Conservation (phyloP, 2,329 filamentous ascomycete genomes). For the Claviceps sp. region DNA sequence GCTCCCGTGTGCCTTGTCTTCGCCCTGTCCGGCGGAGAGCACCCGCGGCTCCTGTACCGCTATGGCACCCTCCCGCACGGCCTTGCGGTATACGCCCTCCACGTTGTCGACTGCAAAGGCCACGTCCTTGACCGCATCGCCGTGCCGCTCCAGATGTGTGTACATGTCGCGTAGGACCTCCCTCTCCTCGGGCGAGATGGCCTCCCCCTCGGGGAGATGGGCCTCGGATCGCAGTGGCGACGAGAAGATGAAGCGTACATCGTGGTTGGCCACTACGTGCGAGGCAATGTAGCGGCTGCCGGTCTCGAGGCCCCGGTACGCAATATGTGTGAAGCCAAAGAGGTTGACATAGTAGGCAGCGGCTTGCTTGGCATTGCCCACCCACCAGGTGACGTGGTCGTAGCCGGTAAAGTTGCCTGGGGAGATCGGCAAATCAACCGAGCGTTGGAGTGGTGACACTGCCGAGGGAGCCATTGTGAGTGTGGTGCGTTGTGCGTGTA, state of each 20-base stretch:
- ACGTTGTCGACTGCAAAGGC: slow-evolving; percentile 91
- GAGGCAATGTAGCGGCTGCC: slow-evolving; percentile 69
- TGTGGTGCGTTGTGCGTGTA: background rate
- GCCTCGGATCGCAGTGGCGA: slow-evolving; percentile 57
- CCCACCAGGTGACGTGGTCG: slow-evolving; percentile 91
- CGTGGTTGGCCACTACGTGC: slow-evolving; percentile 67
- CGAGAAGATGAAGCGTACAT: slow-evolving; percentile 70
- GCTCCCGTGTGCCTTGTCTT: slow-evolving; percentile 48
- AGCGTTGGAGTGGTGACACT: slow-evolving; percentile 28
- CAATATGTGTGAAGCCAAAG: slow-evolving; percentile 72
- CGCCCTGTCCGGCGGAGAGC: slow-evolving; percentile 9
- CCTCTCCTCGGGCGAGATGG: slow-evolving; percentile 50
- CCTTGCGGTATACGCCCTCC: slow-evolving; percentile 61
- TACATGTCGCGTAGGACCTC: slow-evolving; percentile 61
- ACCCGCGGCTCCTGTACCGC: slow-evolving; percentile 48
- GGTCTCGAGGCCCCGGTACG: slow-evolving; percentile 81
- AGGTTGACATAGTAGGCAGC: slow-evolving; percentile 78
- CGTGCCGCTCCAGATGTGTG: slow-evolving; percentile 70
- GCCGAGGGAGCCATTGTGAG: slow-evolving; percentile 44
- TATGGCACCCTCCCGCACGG: slow-evolving; percentile 50
- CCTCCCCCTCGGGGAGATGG: slow-evolving; percentile 42
- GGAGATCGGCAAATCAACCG: slow-evolving; percentile 23
- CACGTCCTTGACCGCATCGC: slow-evolving; percentile 90
- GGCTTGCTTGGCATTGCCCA: slow-evolving; percentile 92
- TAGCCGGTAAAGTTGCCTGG: slow-evolving; percentile 60